Evolutionary conservation across 2,329 filamentous ascomycete species (phyloP), one percentile per base, ranked within the genome.

Genomic region (Rhinocladiella mackenziei): DNA sequence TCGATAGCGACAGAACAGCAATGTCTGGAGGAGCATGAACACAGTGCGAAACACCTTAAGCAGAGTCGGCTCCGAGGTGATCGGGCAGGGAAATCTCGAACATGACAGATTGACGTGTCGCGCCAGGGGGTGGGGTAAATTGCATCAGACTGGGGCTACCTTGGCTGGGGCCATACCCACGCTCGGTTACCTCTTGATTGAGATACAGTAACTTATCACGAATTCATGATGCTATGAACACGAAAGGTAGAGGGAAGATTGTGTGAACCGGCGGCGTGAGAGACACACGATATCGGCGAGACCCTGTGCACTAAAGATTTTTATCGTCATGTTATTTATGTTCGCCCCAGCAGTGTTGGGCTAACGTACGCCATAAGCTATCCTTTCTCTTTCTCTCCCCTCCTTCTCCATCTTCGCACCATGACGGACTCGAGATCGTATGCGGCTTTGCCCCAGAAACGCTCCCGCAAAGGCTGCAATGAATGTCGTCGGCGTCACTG

Each of bases 401-500:
- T 30, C 13, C 19, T 9, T 15, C 15, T n/a, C 39, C 31, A 11
- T 35, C 22, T 23, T 19, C 31, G 14, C 23, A 29, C 5, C n/a
- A 43, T 43, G 40, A 25, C 31, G 18, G 40, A 43, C 3, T 23
- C 25, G 3, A 26, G 18, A 18, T 38, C 42, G 3, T 15, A 5
- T 17, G 20, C 28, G 11, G 5, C 20, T 19, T 35, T 25, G 34
- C 34, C 13, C 15, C 42, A 25, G 22, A 38, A 5, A 30, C 29
- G 43, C 8, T 45, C 43, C 2, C 43, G 43, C 20, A 31, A 17
- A 9, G 43, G 43, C 2, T 45, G 43, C 23, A 19, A 36, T 8
- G 43, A 45, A 22, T 45, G 43, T 23, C 43, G 43, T 20, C 35
- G 43, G 30, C 35, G 43, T 13, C 43, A 45, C 25, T 40, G 43